phyloP scores from a whole-genome alignment of 208 protist genomes.

The Leishmania mexicana region DNA sequence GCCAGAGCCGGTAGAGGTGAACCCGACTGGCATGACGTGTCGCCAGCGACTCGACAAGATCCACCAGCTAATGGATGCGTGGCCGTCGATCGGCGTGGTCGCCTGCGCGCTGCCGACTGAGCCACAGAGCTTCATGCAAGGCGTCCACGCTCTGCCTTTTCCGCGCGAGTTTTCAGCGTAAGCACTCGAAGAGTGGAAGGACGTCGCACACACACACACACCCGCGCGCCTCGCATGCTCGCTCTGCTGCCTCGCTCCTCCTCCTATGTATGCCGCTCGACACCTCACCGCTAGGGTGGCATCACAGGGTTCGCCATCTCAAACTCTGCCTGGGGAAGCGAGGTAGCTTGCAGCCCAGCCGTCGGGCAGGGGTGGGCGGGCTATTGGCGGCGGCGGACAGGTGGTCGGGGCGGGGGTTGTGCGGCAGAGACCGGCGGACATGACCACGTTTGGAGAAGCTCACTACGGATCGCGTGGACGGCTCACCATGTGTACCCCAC shows the following conservation, averaged over 20 bases:
- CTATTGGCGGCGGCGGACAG: neutral
- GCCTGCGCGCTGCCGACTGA: slow-evolving; percentile 39
- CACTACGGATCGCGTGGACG: neutral
- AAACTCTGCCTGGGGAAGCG: neutral
- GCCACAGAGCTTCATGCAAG: slow-evolving; percentile 46
- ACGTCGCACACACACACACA: neutral
- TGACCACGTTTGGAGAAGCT: neutral
- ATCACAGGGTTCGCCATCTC: no score
- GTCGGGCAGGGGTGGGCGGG: neutral
- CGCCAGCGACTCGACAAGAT: slow-evolving; percentile 50
- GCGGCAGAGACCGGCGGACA: neutral
- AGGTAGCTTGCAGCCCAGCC: no score
- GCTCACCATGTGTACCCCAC: neutral
- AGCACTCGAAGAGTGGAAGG: neutral
- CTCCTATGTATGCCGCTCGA: neutral
- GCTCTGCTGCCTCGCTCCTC: neutral
- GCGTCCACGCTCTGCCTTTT: slow-evolving; percentile 56
- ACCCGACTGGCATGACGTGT: slow-evolving; percentile 51
- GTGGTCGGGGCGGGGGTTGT: neutral
- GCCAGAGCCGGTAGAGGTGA: slow-evolving; percentile 57
- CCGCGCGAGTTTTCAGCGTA: slow-evolving; percentile 49
- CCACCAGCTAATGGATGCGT: slow-evolving; percentile 53
- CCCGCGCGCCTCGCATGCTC: neutral
- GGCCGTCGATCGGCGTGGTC: slow-evolving; percentile 52
- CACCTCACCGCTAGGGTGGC: neutral